Evolutionary conservation across 176 grass and related monocot genomes (phyloP).

Genomic region (Dendrocalamus sinicus): DNA sequence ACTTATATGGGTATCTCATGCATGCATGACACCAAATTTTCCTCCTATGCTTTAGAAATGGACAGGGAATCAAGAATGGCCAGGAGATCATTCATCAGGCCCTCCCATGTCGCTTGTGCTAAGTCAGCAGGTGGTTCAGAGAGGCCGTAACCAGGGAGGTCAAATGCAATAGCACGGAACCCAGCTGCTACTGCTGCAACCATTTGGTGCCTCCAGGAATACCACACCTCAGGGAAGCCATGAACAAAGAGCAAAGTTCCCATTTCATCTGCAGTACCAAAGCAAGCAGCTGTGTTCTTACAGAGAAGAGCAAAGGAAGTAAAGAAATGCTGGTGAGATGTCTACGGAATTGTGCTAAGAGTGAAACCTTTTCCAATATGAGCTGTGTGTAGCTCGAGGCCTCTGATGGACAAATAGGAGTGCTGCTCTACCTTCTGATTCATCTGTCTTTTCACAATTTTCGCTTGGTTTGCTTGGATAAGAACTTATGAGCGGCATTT

Average conservation of each 20-base stretch:
- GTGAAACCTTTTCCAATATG: conserved; percentile 34
- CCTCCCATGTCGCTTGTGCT: conserved; percentile 19
- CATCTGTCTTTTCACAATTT: background rate
- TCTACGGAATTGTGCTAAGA: background rate
- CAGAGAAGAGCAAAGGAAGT: background rate
- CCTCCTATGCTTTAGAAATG: conserved; percentile 5
- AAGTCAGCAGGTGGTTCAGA: conserved; percentile 38
- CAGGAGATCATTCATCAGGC: conserved; percentile 39
- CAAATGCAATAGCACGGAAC: conserved; percentile 48
- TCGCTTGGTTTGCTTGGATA: background rate
- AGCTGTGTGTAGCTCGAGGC: conserved; percentile 50
- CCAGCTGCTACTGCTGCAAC: conserved; percentile 35
- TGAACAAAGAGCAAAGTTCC: conserved; percentile 42
- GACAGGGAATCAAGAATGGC: conserved; percentile 22
- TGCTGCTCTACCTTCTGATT: conserved; percentile 23
- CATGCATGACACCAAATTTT: background rate
- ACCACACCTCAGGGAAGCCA: conserved; percentile 60
- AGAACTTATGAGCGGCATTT: background rate
- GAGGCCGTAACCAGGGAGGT: conserved; percentile 53
- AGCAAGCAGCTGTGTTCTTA: background rate
- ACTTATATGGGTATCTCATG: background rate
- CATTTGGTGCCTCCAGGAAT: conserved; percentile 58
- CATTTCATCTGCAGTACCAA: conserved; percentile 11
- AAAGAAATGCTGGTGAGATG: conserved; percentile 6
- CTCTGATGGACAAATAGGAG: conserved; percentile 32